Evolutionary conservation across 192 early-diverging fungal genomes (phyloP).

Genomic region (Chytriomyces sp.): DNA sequence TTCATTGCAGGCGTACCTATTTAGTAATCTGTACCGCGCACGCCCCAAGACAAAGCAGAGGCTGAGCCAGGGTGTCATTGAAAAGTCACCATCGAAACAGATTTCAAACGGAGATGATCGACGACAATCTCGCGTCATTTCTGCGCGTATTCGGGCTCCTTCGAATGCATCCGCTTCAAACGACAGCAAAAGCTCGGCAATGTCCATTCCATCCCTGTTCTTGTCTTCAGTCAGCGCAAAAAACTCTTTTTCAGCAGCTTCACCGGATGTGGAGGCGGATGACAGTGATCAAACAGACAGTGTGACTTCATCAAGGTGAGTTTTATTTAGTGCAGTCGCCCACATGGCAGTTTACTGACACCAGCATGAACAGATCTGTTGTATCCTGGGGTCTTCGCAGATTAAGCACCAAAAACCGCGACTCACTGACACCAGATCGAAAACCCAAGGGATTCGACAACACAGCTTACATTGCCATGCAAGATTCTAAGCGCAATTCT

Average conservation of each 20-base stretch:
- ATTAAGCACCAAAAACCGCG: background rate
- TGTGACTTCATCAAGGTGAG: background rate
- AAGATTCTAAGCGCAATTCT: background rate
- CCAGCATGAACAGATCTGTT: background rate
- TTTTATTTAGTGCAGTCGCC: too few species aligned
- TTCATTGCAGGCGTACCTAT: constrained; percentile 48
- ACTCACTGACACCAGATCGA: background rate
- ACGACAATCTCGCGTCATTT: background rate
- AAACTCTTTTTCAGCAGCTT: background rate
- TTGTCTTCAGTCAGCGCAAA: background rate
- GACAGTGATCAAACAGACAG: background rate
- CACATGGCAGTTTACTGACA: too few species aligned
- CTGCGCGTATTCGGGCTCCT: background rate
- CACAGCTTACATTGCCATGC: background rate
- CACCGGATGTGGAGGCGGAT: background rate
- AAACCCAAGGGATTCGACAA: background rate
- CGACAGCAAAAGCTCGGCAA: background rate
- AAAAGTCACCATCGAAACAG: background rate
- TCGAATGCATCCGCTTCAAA: background rate
- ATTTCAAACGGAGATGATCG: background rate
- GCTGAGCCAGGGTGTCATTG: background rate
- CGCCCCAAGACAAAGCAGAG: background rate
- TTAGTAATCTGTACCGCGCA: constrained; percentile 26
- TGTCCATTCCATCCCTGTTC: background rate
- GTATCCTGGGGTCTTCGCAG: background rate